phyloP scores from a whole-genome alignment of 495 filamentous ascomycete genomes.

The Penicillium flavigenum region DNA sequence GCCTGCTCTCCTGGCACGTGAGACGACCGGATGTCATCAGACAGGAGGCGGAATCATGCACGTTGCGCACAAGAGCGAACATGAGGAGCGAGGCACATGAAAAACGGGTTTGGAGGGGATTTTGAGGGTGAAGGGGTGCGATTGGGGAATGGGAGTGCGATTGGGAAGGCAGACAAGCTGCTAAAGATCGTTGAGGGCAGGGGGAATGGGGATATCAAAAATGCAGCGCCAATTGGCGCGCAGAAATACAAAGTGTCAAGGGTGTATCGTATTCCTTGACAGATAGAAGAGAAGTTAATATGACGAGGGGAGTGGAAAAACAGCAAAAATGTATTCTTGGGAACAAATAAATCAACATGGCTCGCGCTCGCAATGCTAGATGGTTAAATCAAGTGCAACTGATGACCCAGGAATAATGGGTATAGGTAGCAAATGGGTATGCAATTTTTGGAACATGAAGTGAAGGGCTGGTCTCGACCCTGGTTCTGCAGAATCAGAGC shows the following conservation, averaged over 20 bases:
- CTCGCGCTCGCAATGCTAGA: slow-evolving; percentile 56
- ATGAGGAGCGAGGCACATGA: slow-evolving; percentile 35
- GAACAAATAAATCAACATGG: slow-evolving; percentile 37
- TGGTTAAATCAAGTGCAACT: slow-evolving; percentile 44
- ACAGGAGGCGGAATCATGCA: not conserved
- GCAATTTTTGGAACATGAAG: slow-evolving; percentile 43
- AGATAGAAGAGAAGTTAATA: slow-evolving; percentile 21
- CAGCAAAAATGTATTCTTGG: slow-evolving; percentile 38
- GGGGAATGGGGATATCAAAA: slow-evolving; percentile 27
- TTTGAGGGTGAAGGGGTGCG: slow-evolving; percentile 7
- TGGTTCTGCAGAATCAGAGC: slow-evolving; percentile 23
- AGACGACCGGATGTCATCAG: not conserved
- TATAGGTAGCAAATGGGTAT: slow-evolving; percentile 42
- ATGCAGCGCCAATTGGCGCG: slow-evolving; percentile 33
- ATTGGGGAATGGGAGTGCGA: slow-evolving; percentile 5
- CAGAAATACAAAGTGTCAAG: slow-evolving; percentile 22
- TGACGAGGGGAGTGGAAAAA: slow-evolving; percentile 15
- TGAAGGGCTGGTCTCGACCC: slow-evolving; percentile 31
- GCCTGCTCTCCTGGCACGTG: not conserved
- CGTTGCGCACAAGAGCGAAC: not conserved
- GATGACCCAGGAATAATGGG: slow-evolving; percentile 36
- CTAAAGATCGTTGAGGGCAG: slow-evolving; percentile 28
- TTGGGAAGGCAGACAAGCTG: slow-evolving; percentile 21
- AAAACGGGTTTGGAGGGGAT: slow-evolving; percentile 26
- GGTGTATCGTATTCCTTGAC: slow-evolving; percentile 12